Evolutionary conservation across 2,329 filamentous ascomycete species (phyloP).

Genomic region (Triangularia setosa): DNA sequence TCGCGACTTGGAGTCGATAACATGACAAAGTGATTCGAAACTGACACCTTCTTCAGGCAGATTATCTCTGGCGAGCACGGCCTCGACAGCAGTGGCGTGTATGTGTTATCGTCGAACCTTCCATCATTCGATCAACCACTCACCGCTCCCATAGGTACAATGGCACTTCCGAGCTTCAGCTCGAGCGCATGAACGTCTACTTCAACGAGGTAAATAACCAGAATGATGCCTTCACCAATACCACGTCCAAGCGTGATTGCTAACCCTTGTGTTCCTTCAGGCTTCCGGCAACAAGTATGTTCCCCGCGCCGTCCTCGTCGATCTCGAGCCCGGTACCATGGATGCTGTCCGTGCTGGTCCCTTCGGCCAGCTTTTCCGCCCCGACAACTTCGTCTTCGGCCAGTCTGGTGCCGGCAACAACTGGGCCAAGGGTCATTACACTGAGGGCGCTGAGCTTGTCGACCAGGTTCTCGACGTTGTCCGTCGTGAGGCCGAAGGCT

Average conservation of each 20-base stretch:
- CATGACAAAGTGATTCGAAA: conserved; percentile 19
- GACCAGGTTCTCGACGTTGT: conserved; percentile 98
- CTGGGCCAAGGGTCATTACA: conserved; percentile 99
- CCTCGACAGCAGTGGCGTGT: conserved; percentile 95
- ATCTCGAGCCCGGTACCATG: conserved; percentile 99
- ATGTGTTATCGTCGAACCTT: conserved; percentile 42
- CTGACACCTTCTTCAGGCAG: conserved; percentile 56
- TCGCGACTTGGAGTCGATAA: neutral
- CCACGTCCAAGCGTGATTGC: conserved; percentile 9
- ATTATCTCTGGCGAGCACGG: conserved; percentile 88
- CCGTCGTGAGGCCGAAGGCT: conserved; percentile 96
- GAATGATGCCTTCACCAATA: neutral
- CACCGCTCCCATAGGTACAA: conserved; percentile 67
- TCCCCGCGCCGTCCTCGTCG: conserved; percentile 97
- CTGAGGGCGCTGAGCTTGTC: conserved; percentile 97
- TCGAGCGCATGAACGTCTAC: conserved; percentile 99
- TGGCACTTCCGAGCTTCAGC: conserved; percentile 96
- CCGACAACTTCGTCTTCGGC: conserved; percentile 99
- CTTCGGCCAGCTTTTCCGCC: conserved; percentile 98
- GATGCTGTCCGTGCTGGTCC: conserved; percentile 97
- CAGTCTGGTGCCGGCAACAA: conserved; percentile 99
- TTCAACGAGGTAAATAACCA: conserved; percentile 58
- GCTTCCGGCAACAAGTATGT: conserved; percentile 98
- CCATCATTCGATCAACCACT: conserved; percentile 20
- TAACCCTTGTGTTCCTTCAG: conserved; percentile 43